Conservation (phyloP, 225 moss, liverwort and hornwort genomes). For the Sphagnum tenellum region DNA sequence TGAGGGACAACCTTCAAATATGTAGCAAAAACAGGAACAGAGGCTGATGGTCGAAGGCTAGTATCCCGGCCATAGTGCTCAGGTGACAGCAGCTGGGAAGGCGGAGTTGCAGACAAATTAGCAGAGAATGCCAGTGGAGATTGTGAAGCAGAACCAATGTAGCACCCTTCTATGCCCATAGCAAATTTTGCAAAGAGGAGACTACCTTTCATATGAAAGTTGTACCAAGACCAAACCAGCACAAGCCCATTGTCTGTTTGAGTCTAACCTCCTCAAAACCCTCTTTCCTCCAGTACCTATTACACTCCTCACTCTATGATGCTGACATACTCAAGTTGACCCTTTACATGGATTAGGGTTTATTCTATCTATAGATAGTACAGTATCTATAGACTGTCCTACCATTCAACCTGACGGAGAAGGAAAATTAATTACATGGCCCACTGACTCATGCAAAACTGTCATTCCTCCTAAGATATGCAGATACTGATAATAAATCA, state of each 20-base stretch:
- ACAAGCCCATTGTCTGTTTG: constrained; percentile 51
- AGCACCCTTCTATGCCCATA: constrained; percentile 51
- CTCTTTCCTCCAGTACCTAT: constrained; percentile 5
- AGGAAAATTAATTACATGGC: too few species aligned
- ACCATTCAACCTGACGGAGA: too few species aligned
- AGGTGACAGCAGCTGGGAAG: not conserved
- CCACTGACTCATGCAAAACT: too few species aligned
- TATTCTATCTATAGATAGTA: too few species aligned
- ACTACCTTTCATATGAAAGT: constrained; percentile 13
- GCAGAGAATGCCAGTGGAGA: too few species aligned
- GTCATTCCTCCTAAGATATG: too few species aligned
- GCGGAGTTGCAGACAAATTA: too few species aligned
- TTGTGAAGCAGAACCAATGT: constrained; percentile 11
- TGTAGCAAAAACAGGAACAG: constrained; percentile 35
- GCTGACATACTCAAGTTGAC: too few species aligned
- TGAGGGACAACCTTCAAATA: constrained; percentile 18
- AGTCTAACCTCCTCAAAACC: constrained; percentile 14
- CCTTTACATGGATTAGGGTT: too few species aligned
- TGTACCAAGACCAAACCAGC: constrained; percentile 23
- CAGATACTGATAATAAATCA: too few species aligned
- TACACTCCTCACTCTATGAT: too few species aligned
- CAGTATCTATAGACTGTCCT: too few species aligned
- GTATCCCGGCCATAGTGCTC: constrained; percentile 34
- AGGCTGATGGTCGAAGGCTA: constrained; percentile 36
- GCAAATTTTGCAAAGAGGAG: constrained; percentile 28